Evolutionary conservation across 805 yeast genomes (phyloP).

Genomic region (Zygoascus ofunaensis): DNA sequence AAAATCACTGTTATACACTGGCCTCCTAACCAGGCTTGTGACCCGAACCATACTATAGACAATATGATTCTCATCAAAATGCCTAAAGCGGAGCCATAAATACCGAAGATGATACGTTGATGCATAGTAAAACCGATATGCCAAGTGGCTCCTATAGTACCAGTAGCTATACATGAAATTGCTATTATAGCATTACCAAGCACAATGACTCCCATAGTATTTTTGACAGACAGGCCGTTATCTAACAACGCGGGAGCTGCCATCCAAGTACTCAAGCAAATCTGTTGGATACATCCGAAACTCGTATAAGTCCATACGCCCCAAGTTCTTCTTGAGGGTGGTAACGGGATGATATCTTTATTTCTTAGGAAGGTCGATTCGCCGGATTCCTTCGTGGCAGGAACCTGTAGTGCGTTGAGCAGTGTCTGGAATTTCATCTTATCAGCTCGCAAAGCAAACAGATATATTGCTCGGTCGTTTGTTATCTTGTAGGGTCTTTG

Average conservation of each 20-base stretch:
- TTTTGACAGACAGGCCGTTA: slow-evolving; percentile 38
- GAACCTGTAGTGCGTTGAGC: neutral
- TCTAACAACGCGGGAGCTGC: slow-evolving; percentile 36
- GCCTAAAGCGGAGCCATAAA: slow-evolving; percentile 34
- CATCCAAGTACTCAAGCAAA: slow-evolving; percentile 35
- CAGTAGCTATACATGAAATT: slow-evolving; percentile 34
- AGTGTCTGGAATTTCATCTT: too few species aligned
- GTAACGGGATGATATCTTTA: slow-evolving; percentile 37
- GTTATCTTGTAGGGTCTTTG: too few species aligned
- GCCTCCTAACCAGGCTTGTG: slow-evolving; percentile 41
- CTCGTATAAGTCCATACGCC: slow-evolving; percentile 33
- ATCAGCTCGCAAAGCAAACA: too few species aligned
- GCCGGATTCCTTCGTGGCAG: neutral
- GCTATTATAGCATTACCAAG: slow-evolving; percentile 36
- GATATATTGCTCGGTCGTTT: too few species aligned
- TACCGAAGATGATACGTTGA: slow-evolving; percentile 39
- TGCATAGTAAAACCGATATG: slow-evolving; percentile 43
- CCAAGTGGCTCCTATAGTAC: slow-evolving; percentile 36
- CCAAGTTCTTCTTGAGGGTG: slow-evolving; percentile 40
- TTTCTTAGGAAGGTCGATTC: slow-evolving; percentile 8
- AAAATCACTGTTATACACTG: slow-evolving; percentile 34
- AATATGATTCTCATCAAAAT: slow-evolving; percentile 30
- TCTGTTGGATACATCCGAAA: slow-evolving; percentile 19
- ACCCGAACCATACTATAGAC: slow-evolving; percentile 40
- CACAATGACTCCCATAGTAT: slow-evolving; percentile 38